Evolutionary conservation across 78 protist species (phyloP).

Genomic region (Isochrysis galbana): DNA sequence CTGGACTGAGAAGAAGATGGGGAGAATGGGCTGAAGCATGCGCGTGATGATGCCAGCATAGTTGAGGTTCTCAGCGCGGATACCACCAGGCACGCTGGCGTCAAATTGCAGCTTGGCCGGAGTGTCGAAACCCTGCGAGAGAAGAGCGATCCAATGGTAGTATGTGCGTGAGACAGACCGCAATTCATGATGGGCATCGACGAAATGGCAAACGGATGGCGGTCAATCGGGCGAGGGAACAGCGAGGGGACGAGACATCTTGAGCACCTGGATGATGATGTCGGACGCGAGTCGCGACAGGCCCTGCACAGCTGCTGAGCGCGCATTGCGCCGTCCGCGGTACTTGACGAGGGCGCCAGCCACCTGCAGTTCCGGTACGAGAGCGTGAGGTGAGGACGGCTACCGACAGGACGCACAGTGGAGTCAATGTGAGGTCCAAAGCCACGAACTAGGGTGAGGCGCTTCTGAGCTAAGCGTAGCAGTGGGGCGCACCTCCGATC

Average conservation of each 20-base stretch:
- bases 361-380: too few species aligned
- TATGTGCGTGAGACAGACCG: too few species aligned
- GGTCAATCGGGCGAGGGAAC: too few species aligned
- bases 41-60: constrained; percentile 18
- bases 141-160: neutral
- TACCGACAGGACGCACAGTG: too few species aligned
- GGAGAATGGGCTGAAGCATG: constrained; percentile 10
- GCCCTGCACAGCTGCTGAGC: neutral
- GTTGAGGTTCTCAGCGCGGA: neutral
- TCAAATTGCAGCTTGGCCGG: neutral
- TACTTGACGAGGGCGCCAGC: neutral
- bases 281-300: constrained; percentile 2
- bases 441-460: too few species aligned
- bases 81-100: neutral
- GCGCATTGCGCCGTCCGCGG: neutral
- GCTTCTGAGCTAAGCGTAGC: too few species aligned
- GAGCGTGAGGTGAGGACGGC: too few species aligned
- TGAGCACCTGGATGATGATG: constrained; percentile 16
- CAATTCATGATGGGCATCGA: too few species aligned
- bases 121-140: neutral
- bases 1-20: neutral
- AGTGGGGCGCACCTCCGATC: too few species aligned
- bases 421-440: too few species aligned
- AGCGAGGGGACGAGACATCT: too few species aligned
- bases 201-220: neutral